Evolutionary conservation across 2,329 filamentous ascomycete genomes (phyloP).

Genomic region (Colletotrichum cordylinicola): DNA sequence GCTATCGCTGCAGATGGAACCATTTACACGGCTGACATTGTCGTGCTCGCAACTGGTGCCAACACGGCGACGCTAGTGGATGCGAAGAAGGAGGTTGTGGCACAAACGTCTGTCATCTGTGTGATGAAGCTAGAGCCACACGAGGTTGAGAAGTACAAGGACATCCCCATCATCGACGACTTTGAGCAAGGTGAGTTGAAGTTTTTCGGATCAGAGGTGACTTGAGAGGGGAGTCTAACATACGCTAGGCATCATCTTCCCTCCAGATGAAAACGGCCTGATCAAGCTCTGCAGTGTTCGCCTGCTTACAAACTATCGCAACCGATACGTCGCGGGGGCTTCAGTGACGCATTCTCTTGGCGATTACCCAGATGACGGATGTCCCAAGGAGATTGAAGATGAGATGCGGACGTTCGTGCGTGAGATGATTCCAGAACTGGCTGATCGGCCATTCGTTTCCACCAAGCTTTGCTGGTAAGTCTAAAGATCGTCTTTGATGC

Average conservation of each 20-base stretch:
- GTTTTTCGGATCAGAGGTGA: not conserved
- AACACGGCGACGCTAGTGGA: constrained; percentile 70
- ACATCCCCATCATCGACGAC: constrained; percentile 39
- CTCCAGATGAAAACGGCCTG: constrained; percentile 51
- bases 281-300: constrained; percentile 62
- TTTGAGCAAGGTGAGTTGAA: constrained; percentile 20
- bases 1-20: constrained; percentile 53
- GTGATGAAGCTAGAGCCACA: constrained; percentile 65
- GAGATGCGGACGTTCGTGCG: constrained; percentile 56
- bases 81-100: constrained; percentile 64
- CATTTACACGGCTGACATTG: constrained; percentile 60
- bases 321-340: constrained; percentile 21
- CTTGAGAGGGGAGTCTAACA: not conserved
- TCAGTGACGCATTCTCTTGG: constrained; percentile 26
- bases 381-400: constrained; percentile 56
- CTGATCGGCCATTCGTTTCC: constrained; percentile 50
- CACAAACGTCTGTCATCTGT: constrained; percentile 68
- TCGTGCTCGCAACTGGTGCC: constrained; percentile 70
- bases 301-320: constrained; percentile 54
- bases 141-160: constrained; percentile 59
- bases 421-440: constrained; percentile 55
- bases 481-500: not conserved
- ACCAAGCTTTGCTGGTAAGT: constrained; percentile 62
- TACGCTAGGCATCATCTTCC: constrained; percentile 53
- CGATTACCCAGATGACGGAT: constrained; percentile 35